Evolutionary conservation across 306 rosid genomes (phyloP), one percentile per base, ranked within the genome.

Genomic region (Castanea mollissima): DNA sequence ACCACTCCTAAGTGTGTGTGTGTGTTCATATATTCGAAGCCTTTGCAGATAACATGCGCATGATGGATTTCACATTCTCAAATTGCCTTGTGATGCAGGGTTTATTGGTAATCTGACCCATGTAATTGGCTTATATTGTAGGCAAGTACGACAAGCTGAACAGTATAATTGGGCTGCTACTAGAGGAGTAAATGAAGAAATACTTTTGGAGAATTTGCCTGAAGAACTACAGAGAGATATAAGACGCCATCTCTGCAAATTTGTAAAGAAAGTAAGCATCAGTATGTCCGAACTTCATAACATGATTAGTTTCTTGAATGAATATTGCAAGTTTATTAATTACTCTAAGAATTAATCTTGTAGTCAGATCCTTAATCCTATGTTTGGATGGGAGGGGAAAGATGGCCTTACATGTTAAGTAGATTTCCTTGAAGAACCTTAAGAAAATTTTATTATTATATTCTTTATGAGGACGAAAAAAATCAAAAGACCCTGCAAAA

Each of bases 161-260:
- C 86, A 93, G 65, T 93, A 85, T 68, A 87, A 71, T 29, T 93
- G 97, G 98, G 97, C 93, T 54, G 97, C 98, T 19, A 91, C 98
- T 58, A 89, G 98, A 78, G 98, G 98, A 4, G 98, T 91, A 79
- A 91, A 93, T 87, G 98, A 93, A 81, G 97, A 91, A 86, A 55
- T 67, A 25, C 94, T 90, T 72, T 60, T 93, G 78, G 95, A 89
- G 84, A 87, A 88, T 81, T 84, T 93, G 86, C 95, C 97, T 0
- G 98, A 93, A 80, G 97, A 93, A 81, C 88, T 93, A 44, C 95
- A 90, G 64, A 88, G 88, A 69, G 93, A 91, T 63, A 91, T 91
- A 56, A 89, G 97, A 82, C 93, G 95, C 8, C 98, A 93, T 85
- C 89, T 91, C 78, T 91, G 90, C 60, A 85, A 58, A 78, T 88